Base-by-base conservation (phyloP, 441 rosid species). In the Capsella rubella region DNA sequence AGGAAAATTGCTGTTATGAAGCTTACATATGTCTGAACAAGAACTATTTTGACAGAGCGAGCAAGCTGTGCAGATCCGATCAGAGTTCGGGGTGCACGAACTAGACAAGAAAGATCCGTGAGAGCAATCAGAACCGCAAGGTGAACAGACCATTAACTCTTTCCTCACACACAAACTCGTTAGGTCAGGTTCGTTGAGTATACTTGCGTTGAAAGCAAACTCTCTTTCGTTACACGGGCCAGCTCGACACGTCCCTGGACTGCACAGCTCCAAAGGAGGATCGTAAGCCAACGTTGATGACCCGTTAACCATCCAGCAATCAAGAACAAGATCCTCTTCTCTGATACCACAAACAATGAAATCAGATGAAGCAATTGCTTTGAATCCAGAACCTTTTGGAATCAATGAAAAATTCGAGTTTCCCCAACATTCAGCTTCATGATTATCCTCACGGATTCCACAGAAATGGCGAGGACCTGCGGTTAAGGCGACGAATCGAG, bases 1-100 rank as follows among this genome's bases (percentile, higher is more conserved):
- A n/a, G 78, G 81, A 61, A 83, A 78, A 37, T 39, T 74, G 21
- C 80, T 73, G 40, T 65, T 73, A 40, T 79, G 77, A 56, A 88
- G 71, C 64, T 91, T 85, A 63, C 98, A 92, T 27, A 84, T 79
- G 37, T 77, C 84, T 72, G 87, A 80, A 73, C 97, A 95, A 76
- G 97, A 85, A 73, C 90, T 88, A 81, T 88, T 95, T 80, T 92
- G 99, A 84, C 99, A 95, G 60, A 95, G 92, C 12, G 97, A 95
- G 61, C 99, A 95, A 45, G 87, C 63, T 4, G 93, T 88, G 82
- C 97, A 95, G 32, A 89, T 77, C 71, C 97, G 84, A 67, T 90
- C 97, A 1, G 90, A 78, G 78, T 84, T 89, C 37, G 62, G 68
- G 3, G 89, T 85, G 57, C 99, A 92, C 0, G 84, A 71, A 67